Conservation (phyloP, 805 yeast species). For the Kodamaea leandrae region DNA sequence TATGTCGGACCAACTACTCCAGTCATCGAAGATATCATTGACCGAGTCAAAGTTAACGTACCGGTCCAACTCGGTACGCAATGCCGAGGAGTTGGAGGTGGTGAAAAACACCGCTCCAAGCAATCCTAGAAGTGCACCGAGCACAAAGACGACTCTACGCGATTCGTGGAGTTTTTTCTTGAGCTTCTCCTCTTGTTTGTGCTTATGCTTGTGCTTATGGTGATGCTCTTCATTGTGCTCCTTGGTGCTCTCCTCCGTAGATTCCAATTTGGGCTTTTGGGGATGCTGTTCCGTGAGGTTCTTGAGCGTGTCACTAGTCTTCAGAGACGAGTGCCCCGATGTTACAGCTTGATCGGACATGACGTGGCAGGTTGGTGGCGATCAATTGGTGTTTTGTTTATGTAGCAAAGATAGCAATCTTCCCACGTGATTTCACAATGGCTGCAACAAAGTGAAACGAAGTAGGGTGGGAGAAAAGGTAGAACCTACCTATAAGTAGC, state of each 20-base stretch:
- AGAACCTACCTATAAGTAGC: no score
- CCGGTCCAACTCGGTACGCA: constrained; percentile 47
- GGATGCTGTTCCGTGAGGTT: not conserved
- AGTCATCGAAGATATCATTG: constrained; percentile 50
- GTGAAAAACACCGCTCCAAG: constrained; percentile 58
- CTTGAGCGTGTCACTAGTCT: not conserved
- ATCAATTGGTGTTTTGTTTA: no score
- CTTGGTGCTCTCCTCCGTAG: not conserved
- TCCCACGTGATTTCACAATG: not conserved
- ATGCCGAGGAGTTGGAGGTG: constrained; percentile 35
- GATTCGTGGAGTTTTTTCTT: constrained; percentile 42
- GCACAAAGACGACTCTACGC: constrained; percentile 55
- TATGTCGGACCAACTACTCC: constrained; percentile 62
- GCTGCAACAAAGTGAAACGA: not conserved
- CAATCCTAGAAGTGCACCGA: constrained; percentile 76
- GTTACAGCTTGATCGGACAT: not conserved
- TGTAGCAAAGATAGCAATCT: not conserved
- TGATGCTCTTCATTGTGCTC: not conserved
- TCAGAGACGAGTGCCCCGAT: not conserved
- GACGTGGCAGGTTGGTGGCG: no score
- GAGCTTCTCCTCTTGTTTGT: constrained; percentile 4
- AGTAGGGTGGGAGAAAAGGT: no score
- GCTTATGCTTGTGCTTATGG: not conserved
- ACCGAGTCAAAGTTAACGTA: constrained; percentile 55
- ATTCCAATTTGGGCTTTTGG: not conserved